Base-by-base conservation (phyloP, 805 yeast species). In the Komagataella phaffii region DNA sequence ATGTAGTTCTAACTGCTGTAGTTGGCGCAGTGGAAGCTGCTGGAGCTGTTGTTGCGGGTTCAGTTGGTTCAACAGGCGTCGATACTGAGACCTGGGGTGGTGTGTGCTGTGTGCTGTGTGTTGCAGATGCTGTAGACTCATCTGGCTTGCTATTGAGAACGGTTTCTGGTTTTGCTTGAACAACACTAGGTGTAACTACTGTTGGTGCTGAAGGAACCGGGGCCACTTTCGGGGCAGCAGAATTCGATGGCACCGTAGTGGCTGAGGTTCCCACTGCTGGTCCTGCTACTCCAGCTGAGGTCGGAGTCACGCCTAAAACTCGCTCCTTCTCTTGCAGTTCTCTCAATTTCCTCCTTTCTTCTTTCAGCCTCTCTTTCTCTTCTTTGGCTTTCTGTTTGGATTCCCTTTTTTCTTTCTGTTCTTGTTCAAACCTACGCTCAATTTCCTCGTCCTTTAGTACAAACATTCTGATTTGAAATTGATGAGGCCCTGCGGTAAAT, bases 371-470 rank as follows among this genome's bases (percentile, higher is more conserved):
- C 50, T 50, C 49, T 48, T 51, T 18, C 17, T 50, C 54, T 49
- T 45, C 52, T 24, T 58, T 55, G 55, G 53, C 51, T 54, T 47
- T 48, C 51, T 55, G 45, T 58, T 53, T 47, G 46, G 54, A 56
- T 48, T 64, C 62, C 49, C 59, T 57, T 54, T 56, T 57, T 58
- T 60, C 55, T 66, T 70, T 53, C 64, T 66, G 43, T 45, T 66
- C 69, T 46, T 59, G 66, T 19, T 57, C 58, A 53, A 69, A 51
- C 40, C 70, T 63, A 56, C 67, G 71, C 55, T 82, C 88, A 21
- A 76, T 72, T 45, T 80, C 77, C 45, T 88, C 95, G 59, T 89
- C 96, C 59, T 87, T 86, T 50, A 88, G 77, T n/a, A 88, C 82
- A 65, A 86, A 93, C 36, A 93, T 65, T 54, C 95, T 70, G 1